A percentile compares a stretch with the other conserved stretches of the same genome.
Conservation (phyloP, 441 rosid genomes). For the Gossypium schwendimanii region DNA sequence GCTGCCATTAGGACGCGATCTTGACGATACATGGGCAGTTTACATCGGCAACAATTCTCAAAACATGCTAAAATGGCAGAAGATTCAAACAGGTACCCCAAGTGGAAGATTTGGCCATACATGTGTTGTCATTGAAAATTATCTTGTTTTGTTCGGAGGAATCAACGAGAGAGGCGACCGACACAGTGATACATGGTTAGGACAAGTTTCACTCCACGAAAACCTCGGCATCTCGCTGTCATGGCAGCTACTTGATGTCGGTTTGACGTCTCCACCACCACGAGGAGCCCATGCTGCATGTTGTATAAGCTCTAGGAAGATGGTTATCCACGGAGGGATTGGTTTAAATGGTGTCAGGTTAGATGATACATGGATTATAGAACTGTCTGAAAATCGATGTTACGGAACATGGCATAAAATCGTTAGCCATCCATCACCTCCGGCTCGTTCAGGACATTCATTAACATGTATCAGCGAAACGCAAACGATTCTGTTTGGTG, state of each 20-base stretch:
- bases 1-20: constrained; percentile 64
- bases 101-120: constrained; percentile 93
- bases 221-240: constrained; percentile 33
- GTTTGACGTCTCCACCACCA: constrained; percentile 49
- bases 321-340: constrained; percentile 85
- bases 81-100: constrained; percentile 59
- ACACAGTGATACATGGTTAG: constrained; percentile 80
- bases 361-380: constrained; percentile 75
- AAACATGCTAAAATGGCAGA: constrained; percentile 51
- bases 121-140: constrained; percentile 46
- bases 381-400: constrained; percentile 52
- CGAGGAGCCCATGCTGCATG: constrained; percentile 94
- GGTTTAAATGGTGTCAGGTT: constrained; percentile 61
- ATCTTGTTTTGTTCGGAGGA: constrained; percentile 78
- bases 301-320: constrained; percentile 45
- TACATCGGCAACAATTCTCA: constrained; percentile 43
- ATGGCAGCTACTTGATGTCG: constrained; percentile 63
- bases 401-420: constrained; percentile 62
- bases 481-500: constrained; percentile 67
- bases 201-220: constrained; percentile 42
- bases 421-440: constrained; percentile 51
- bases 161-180: constrained; percentile 80
- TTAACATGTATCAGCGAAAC: constrained; percentile 55
- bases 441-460: constrained; percentile 87
- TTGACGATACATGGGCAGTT: constrained; percentile 90